Percentiles rank a stretch among this genome's conserved stretches.
phyloP scores from a whole-genome alignment of 345 rosid species.

The Anastatica hierochuntica region DNA sequence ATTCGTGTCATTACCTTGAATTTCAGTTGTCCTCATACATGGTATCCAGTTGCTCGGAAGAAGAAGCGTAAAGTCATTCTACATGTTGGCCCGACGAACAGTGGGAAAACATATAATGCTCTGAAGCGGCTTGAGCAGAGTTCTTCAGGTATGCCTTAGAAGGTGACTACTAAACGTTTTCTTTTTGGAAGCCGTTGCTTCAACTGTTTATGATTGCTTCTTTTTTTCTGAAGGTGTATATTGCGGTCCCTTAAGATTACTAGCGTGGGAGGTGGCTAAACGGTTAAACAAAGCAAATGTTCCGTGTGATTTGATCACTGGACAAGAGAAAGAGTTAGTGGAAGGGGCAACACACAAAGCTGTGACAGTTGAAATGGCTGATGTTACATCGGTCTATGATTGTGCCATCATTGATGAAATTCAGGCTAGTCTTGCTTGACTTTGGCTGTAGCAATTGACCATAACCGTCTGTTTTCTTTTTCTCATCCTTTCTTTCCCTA shows the following conservation, averaged over 20 bases:
- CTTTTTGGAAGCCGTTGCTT: background rate
- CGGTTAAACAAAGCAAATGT: slow-evolving; percentile 76
- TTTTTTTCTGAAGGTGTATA: slow-evolving; percentile 54
- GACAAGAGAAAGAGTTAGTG: slow-evolving; percentile 81
- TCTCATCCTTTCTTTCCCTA: background rate
- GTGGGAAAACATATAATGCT: slow-evolving; percentile 85
- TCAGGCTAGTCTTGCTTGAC: slow-evolving; percentile 43
- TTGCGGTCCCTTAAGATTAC: slow-evolving; percentile 91
- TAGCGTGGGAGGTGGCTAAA: slow-evolving; percentile 95
- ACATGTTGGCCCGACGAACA: slow-evolving; percentile 92
- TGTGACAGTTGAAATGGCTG: slow-evolving; percentile 96
- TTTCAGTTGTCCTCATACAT: slow-evolving; percentile 67
- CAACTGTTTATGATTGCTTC: background rate
- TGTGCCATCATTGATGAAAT: slow-evolving; percentile 91
- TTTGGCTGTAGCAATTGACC: background rate
- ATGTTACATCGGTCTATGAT: slow-evolving; percentile 46
- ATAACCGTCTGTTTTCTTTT: background rate
- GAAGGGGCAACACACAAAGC: slow-evolving; percentile 89
- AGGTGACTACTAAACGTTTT: background rate
- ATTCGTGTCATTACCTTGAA: slow-evolving; percentile 7
- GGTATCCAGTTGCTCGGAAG: slow-evolving; percentile 80
- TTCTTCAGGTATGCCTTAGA: slow-evolving; percentile 53
- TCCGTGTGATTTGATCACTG: slow-evolving; percentile 83
- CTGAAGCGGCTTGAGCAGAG: slow-evolving; percentile 64
- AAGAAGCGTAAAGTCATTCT: slow-evolving; percentile 70